Conservation (phyloP, 1,139 yeast species). For the Suhomyces yuchorum region DNA sequence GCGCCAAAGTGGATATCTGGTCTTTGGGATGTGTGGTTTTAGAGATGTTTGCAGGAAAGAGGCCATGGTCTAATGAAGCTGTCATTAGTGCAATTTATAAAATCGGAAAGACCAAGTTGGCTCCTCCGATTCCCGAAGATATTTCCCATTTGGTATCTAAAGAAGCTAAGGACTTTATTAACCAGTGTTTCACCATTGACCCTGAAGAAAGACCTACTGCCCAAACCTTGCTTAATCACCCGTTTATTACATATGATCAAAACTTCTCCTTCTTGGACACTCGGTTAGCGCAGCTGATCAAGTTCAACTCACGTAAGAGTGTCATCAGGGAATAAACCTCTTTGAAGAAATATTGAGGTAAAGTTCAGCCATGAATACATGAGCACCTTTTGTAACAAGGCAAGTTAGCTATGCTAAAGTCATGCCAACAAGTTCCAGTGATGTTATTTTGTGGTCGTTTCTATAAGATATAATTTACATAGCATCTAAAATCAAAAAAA, state of each 20-base stretch:
- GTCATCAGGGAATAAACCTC: constrained; percentile 9
- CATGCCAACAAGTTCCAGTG: no score
- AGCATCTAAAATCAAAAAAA: no score
- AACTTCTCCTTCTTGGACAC: constrained; percentile 66
- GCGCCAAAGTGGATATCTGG: constrained; percentile 95
- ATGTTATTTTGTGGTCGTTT: no score
- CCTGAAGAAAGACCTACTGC: constrained; percentile 92
- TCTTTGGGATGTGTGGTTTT: constrained; percentile 93
- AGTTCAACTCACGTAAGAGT: constrained; percentile 33
- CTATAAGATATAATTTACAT: no score
- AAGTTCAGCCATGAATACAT: no score
- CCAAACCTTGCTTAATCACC: constrained; percentile 58
- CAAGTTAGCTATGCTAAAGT: no score
- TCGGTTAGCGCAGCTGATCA: constrained; percentile 54
- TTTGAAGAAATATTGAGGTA: background rate
- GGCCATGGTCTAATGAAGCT: constrained; percentile 84
- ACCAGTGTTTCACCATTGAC: constrained; percentile 76
- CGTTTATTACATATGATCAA: constrained; percentile 53
- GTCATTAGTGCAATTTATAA: constrained; percentile 77
- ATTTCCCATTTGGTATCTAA: constrained; percentile 62
- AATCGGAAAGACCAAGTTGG: constrained; percentile 72
- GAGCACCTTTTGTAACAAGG: no score
- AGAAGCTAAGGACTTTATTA: constrained; percentile 70
- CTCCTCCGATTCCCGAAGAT: constrained; percentile 95
- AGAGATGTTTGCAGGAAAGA: constrained; percentile 88